Conservation (phyloP, 163 green algal species). For the Prototheca wickerhamii region DNA sequence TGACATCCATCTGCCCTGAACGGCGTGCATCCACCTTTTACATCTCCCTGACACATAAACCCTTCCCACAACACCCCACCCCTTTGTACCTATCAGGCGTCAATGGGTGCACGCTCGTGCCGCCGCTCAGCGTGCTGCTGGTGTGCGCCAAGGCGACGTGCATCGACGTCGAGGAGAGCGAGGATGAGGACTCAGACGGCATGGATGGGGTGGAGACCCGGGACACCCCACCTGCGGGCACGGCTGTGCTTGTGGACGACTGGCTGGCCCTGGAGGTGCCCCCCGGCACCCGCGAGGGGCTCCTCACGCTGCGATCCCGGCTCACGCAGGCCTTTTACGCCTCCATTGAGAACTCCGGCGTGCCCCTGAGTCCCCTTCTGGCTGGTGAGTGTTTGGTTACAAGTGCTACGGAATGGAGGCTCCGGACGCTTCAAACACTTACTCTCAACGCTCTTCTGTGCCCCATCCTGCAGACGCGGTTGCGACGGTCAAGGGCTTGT, state of each 20-base stretch:
- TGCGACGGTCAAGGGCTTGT: background rate
- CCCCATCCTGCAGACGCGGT: background rate
- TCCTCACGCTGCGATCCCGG: conserved; percentile 22
- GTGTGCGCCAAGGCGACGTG: conserved; percentile 8
- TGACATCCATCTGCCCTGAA: too few relatives aligned
- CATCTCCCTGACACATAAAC: background rate
- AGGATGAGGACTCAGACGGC: background rate
- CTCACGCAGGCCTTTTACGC: conserved; percentile 21
- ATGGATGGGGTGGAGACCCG: background rate
- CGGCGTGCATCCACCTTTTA: too few relatives aligned
- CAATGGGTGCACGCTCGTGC: conserved; percentile 25
- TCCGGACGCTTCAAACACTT: too few relatives aligned
- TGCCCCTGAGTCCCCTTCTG: conserved; percentile 5
- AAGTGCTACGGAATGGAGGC: too few relatives aligned
- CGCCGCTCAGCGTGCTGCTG: conserved; percentile 30
- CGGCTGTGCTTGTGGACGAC: conserved; percentile 24
- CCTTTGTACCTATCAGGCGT: conserved; percentile 13
- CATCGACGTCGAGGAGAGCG: conserved; percentile 4
- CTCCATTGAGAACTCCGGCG: conserved; percentile 7
- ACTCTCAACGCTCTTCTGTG: background rate
- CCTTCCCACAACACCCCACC: background rate
- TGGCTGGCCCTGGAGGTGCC: conserved; percentile 28
- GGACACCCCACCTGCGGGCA: background rate
- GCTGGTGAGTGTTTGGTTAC: conserved; percentile 2
- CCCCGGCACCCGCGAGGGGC: background rate